phyloP scores from a whole-genome alignment of 2,329 filamentous ascomycete genomes.

The Lachnellula occidentalis region DNA sequence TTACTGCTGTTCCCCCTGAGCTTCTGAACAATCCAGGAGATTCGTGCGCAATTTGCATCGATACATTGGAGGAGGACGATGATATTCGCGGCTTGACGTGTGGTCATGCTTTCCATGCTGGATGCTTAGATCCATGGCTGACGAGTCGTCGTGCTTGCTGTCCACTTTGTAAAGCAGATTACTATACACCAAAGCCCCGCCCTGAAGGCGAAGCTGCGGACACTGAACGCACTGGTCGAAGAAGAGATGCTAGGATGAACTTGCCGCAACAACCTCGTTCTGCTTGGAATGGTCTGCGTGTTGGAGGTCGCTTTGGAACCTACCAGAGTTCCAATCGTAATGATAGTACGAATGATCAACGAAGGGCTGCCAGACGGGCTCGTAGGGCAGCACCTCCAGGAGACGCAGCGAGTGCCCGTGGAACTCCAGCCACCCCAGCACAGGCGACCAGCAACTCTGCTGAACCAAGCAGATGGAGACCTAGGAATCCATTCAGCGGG shows the following conservation, averaged over 20 bases:
- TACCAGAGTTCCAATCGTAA: background rate
- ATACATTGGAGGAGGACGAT: conserved; percentile 89
- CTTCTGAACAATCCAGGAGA: conserved; percentile 78
- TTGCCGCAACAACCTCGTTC: conserved; percentile 24
- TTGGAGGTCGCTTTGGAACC: conserved; percentile 22
- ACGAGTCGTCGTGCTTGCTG: conserved; percentile 92
- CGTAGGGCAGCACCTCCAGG: conserved; percentile 6
- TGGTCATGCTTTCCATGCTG: conserved; percentile 96
- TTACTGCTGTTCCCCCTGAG: conserved; percentile 75
- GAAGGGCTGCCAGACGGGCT: conserved; percentile 13
- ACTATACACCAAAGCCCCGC: conserved; percentile 89
- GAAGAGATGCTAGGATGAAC: conserved; percentile 22
- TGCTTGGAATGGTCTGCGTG: conserved; percentile 26
- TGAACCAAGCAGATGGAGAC: conserved; percentile 20
- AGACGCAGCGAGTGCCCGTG: conserved; percentile 4
- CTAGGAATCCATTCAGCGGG: conserved; percentile 24
- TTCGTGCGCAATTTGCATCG: conserved; percentile 93
- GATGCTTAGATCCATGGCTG: conserved; percentile 93
- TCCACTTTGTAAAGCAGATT: conserved; percentile 95
- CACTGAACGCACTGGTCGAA: conserved; percentile 23
- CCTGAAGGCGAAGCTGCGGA: conserved; percentile 36
- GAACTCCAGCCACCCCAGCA: background rate
- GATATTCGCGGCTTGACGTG: conserved; percentile 91
- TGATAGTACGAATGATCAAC: conserved; percentile 2
- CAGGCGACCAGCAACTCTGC: conserved; percentile 8